A percentile compares a stretch with the other conserved stretches of the same genome.
Conservation (phyloP, 2,329 filamentous ascomycete genomes). For the Nectriaceae sp. region DNA sequence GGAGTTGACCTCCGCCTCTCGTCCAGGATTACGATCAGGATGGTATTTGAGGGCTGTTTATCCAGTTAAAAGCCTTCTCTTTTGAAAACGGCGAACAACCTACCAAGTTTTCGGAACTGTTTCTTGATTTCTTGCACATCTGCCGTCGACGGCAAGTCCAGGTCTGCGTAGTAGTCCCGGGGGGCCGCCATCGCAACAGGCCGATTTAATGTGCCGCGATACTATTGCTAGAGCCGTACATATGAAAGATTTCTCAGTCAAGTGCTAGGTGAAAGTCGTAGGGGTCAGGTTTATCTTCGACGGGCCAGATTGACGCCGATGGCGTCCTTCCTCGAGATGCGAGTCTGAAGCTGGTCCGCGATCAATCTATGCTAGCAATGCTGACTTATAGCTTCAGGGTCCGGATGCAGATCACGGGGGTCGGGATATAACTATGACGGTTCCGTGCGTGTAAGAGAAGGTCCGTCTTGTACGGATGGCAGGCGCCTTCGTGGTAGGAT, state of each 20-base stretch:
- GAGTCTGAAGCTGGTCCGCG: too few species aligned
- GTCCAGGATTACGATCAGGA: constrained; percentile 84
- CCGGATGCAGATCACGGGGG: background rate
- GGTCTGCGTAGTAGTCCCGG: constrained; percentile 83
- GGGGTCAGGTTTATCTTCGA: too few species aligned
- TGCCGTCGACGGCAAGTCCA: constrained; percentile 70
- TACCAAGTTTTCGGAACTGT: constrained; percentile 82
- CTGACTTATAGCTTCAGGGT: background rate
- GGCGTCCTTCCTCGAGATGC: background rate
- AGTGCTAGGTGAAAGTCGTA: background rate
- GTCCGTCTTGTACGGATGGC: too few species aligned
- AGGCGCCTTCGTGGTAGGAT: too few species aligned
- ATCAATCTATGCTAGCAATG: too few species aligned
- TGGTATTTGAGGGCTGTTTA: constrained; percentile 76
- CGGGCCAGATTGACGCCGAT: background rate
- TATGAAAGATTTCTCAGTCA: constrained; percentile 2
- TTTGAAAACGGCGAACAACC: constrained; percentile 19
- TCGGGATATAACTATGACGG: too few species aligned
- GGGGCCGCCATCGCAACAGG: constrained; percentile 40
- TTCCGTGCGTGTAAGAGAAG: too few species aligned
- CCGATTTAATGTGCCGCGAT: constrained; percentile 10
- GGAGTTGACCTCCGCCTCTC: constrained; percentile 75
- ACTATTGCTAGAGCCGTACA: constrained; percentile 1
- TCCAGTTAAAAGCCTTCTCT: background rate
- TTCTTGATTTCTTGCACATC: constrained; percentile 78